Evolutionary conservation across 805 yeast species (phyloP), one percentile per base, ranked within the genome.

Genomic region (Suhomyces sp.): DNA sequence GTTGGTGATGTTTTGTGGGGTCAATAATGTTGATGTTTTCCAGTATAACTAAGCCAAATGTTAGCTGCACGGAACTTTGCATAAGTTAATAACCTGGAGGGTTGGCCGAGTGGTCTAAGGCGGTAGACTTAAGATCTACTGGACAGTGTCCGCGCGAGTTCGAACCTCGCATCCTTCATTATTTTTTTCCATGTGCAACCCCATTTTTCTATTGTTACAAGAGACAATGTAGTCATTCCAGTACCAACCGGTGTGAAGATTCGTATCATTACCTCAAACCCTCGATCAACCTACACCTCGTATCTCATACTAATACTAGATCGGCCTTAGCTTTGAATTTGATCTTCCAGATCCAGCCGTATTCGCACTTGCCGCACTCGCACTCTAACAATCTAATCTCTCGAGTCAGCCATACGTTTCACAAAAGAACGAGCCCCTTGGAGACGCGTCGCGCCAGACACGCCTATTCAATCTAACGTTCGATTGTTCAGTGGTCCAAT

Each of bases 21-120:
- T n/a, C n/a, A n/a, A n/a, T n/a, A n/a, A n/a, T n/a, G n/a, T n/a
- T n/a, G n/a, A n/a, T n/a, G n/a, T n/a, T n/a, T n/a, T n/a, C n/a
- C n/a, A n/a, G n/a, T n/a, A n/a, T n/a, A n/a, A n/a, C n/a, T n/a
- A n/a, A n/a, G n/a, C n/a, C n/a, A n/a, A n/a, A n/a, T n/a, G n/a
- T n/a, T n/a, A n/a, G n/a, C n/a, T n/a, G n/a, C n/a, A n/a, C n/a
- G n/a, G n/a, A n/a, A n/a, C n/a, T n/a, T n/a, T n/a, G n/a, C n/a
- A n/a, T n/a, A n/a, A n/a, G n/a, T n/a, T n/a, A n/a, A n/a, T 9
- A 17, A 19, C 69, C 89, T 60, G 76, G 76, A 71, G 74, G 76
- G 76, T 68, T 71, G 76, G 76, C 76, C 76, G 76, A 71, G 76
- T 71, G 75, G 76, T 71, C 75, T 69, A 70, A 70, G 76, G 76